These are phyloP conservation scores for Cicer bijugum DNA, from an alignment of 306 rosid species.

Conservation along the genomic window DNA sequence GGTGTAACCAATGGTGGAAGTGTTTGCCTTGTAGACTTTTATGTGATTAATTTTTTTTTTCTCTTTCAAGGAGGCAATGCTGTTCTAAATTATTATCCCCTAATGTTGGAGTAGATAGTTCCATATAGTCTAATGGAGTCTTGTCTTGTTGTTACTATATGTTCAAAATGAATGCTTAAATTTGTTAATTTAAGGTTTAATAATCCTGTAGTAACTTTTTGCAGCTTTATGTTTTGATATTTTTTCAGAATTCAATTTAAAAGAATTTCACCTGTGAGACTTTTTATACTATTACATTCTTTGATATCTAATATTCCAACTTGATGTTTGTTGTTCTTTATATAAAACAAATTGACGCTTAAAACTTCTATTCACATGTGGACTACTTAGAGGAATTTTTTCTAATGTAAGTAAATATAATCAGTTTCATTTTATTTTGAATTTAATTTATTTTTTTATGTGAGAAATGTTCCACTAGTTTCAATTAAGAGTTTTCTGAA, in stretches of 20 bases:
- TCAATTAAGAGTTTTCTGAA: conserved; percentile 25
- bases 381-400: conserved; percentile 18
- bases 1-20: neutral
- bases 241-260: neutral
- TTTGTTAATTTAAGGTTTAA: conserved; percentile 18
- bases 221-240: conserved; percentile 13
- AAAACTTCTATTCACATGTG: neutral
- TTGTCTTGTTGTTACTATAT: neutral
- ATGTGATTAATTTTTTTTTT: neutral
- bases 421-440: neutral
- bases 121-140: conserved; percentile 2
- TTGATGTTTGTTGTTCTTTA: neutral
- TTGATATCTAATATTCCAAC: neutral
- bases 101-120: neutral
- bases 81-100: too few species aligned
- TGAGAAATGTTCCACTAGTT: conserved; percentile 20
- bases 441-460: neutral
- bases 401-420: neutral
- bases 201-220: neutral
- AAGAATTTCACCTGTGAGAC: neutral
- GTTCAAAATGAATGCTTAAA: neutral
- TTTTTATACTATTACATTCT: conserved; percentile 3
- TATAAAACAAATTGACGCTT: neutral
- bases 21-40: conserved; percentile 15
- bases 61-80: neutral